phyloP scores from a whole-genome alignment of 2,329 filamentous ascomycete genomes.

The Alternaria gaisen region DNA sequence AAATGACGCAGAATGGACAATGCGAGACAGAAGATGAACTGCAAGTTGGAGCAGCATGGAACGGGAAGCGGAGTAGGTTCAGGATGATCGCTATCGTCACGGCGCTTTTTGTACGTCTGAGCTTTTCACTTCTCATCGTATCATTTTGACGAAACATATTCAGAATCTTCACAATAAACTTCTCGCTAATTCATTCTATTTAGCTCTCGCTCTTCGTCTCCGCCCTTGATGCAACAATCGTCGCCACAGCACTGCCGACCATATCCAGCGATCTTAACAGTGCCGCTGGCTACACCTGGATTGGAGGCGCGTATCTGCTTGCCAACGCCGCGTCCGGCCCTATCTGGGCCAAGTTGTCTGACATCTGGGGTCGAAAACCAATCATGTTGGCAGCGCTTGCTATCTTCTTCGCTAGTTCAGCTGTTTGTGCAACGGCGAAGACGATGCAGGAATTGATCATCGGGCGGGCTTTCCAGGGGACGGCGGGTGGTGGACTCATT shows the following conservation, averaged over 20 bases:
- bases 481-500: slow-evolving; percentile 70
- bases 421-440: slow-evolving; percentile 65
- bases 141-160: not conserved
- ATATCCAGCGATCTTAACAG: slow-evolving; percentile 72
- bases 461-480: slow-evolving; percentile 68
- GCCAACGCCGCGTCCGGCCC: slow-evolving; percentile 72
- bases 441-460: slow-evolving; percentile 68
- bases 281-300: slow-evolving; percentile 77
- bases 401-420: slow-evolving; percentile 68
- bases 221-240: slow-evolving; percentile 63
- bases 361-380: slow-evolving; percentile 67
- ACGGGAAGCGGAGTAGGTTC: slow-evolving; percentile 35
- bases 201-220: slow-evolving; percentile 54
- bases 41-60: slow-evolving; percentile 7
- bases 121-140: not conserved
- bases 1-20: not conserved
- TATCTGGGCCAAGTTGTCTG: slow-evolving; percentile 72
- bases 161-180: not conserved
- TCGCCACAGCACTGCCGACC: slow-evolving; percentile 72
- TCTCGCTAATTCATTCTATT: not conserved
- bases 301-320: slow-evolving; percentile 76
- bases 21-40: not conserved
- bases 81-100: slow-evolving; percentile 41
- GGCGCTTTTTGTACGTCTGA: slow-evolving; percentile 44
- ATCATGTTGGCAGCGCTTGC: slow-evolving; percentile 62